Evolutionary conservation across 2,329 filamentous ascomycete species (phyloP), one percentile per base, ranked within the genome.

Genomic region (Fusarium hainanense): DNA sequence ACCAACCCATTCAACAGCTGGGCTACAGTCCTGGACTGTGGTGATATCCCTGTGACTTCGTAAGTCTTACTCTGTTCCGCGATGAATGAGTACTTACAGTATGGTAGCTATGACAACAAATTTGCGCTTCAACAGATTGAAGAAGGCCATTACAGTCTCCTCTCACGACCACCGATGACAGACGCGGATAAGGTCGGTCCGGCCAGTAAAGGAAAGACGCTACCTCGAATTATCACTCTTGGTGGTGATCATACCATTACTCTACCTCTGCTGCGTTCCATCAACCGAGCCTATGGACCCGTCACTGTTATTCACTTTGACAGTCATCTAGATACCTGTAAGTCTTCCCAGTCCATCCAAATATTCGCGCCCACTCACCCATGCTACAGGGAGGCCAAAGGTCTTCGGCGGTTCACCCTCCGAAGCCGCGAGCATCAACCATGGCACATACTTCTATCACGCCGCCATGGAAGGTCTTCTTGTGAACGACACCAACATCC

Each of bases 401-500:
- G 93, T 96, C 27, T 97, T 97, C 73, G 93, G 93, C 55, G 93
- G 93, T 30, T 90, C 92, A 0, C 93, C 93, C 1, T 92, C 88
- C 28, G 87, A 94, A 65, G 88, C 90, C 41, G 93, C 93, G 21
- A 86, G 86, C 69, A 90, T 97, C 82, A 97, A 96, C 81, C 92
- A 96, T 81, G 93, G 93, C 43, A 96, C 93, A 2, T 96, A 96
- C 83, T 97, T 97, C 82, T 96, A 91, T 81, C 92, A 95, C 77
- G 93, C 93, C 0, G 82, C 90, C 1, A 88, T 90, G 80, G 92
- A 96, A 77, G 93, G 93, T 4, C 84, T 96, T 18, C 84, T 97
- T 21, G 85, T 85, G 67, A 97, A 96, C 76, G 92, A 96, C 82
- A 91, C 88, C 71, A 95, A 94, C 81, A 94, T 97, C 79, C 93